Evolutionary conservation across 202 grass and related monocot genomes (phyloP), one percentile per base, ranked within the genome.

Genomic region (Schoenoplectus triqueter): DNA sequence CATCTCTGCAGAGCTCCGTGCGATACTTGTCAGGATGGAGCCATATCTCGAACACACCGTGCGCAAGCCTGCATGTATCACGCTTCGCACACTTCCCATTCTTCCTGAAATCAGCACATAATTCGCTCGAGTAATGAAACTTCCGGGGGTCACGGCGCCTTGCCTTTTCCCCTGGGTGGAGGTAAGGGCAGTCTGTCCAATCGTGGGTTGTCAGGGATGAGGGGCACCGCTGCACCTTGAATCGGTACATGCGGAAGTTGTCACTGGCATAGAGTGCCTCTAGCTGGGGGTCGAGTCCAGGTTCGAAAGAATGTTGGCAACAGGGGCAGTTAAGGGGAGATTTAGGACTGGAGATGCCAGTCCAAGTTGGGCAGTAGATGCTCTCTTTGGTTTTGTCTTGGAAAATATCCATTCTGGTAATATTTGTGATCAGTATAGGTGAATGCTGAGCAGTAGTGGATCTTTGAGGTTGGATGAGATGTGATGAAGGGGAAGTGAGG

Each of bases 1-100:
- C 94, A 0, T 90, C 88, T 72, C 84, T 86, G 83, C 94, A 97
- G 0, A 87, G 88, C 51, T 90, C 77, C 0, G 94, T 97, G 14
- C 91, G 94, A 85, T 97, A 97, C 47, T 88, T 85, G 2, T 87
- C 79, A 21, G 94, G 91, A 69, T 97, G 94, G 68, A 97, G 94
- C 94, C 94, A 97, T 1, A 93, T 80, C 94, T 97, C 94, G 80
- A 97, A 97, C 22, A 92, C 92, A 57, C 94, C 89, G 71, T 97
- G 94, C 5, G 94, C 89, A 79, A 97, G 87, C 7, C 85, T 80
- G 87, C 94, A 97, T 0, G 40, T 2, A 6, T 6, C 19, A 0
- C 91, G 89, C 7, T 84, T 83, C 15, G 87, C 55, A 80, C 94
- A 97, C 0, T 80, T 61, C 82, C 55, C 65, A 7, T 74, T 67